These are phyloP conservation scores for Blastobotrys attinorum DNA, from an alignment of 805 yeast species.

Conservation along the genomic window DNA sequence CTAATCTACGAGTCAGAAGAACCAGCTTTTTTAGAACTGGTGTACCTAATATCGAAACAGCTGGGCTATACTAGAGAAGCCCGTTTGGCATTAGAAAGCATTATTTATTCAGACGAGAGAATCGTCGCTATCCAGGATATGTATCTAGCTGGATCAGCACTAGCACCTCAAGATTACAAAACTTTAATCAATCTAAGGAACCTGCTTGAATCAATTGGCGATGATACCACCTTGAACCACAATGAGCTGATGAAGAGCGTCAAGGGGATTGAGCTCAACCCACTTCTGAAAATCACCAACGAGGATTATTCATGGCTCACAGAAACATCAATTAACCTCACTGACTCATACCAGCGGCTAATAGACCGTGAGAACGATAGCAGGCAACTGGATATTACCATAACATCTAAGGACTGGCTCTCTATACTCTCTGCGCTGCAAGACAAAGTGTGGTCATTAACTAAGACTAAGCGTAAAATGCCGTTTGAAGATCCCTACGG, in stretches of 20 bases:
- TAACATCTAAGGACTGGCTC: constrained; percentile 15
- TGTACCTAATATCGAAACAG: constrained; percentile 12
- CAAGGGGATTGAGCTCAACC: background rate
- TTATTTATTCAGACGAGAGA: constrained; percentile 13
- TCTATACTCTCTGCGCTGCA: constrained; percentile 12
- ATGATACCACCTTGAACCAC: constrained; percentile 6
- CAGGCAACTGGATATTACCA: constrained; percentile 10
- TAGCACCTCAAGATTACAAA: constrained; percentile 12
- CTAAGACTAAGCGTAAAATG: constrained; percentile 11
- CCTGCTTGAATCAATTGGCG: constrained; percentile 13
- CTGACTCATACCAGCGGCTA: constrained; percentile 8
- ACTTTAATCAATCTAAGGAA: constrained; percentile 3
- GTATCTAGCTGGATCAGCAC: constrained; percentile 9
- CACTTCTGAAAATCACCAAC: constrained; percentile 1
- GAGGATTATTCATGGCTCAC: constrained; percentile 11
- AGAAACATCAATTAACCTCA: background rate
- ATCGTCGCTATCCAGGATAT: constrained; percentile 11
- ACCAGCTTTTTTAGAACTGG: constrained; percentile 15
- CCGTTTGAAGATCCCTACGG: constrained; percentile 15
- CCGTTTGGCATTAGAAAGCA: constrained; percentile 18
- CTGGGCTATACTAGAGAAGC: constrained; percentile 19
- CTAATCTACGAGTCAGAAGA: constrained; percentile 29
- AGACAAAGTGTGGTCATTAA: constrained; percentile 9
- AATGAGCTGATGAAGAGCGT: constrained; percentile 1
- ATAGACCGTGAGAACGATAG: constrained; percentile 3